Percentiles rank a stretch among this genome's conserved stretches.
These are phyloP conservation scores for Trametes pubescens DNA, from an alignment of 1,284 basidiomycete species.

Conservation along the genomic window DNA sequence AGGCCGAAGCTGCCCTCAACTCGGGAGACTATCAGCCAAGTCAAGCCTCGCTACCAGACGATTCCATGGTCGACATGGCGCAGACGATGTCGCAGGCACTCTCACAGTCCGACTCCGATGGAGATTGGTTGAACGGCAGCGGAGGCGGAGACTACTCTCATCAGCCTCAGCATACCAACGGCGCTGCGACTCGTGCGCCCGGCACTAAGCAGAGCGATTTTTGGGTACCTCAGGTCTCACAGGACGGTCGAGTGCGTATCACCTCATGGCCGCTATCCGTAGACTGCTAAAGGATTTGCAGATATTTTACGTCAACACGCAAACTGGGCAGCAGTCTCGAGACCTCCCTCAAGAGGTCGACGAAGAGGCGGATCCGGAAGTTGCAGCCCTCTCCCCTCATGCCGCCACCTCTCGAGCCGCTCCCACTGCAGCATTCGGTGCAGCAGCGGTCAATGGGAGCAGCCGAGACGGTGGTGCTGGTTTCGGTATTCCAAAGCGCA, in stretches of 20 bases:
- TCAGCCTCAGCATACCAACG: constrained; percentile 19
- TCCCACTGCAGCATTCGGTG: constrained; percentile 58
- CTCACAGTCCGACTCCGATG: constrained; percentile 44
- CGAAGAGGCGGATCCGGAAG: constrained; percentile 64
- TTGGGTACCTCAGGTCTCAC: constrained; percentile 80
- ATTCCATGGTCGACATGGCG: constrained; percentile 58
- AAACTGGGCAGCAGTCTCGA: constrained; percentile 86
- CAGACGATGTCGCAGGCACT: constrained; percentile 55
- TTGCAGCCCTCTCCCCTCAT: constrained; percentile 65
- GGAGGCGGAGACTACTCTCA: constrained; percentile 34
- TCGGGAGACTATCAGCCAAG: constrained; percentile 51
- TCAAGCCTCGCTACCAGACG: constrained; percentile 36
- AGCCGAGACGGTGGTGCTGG: constrained; percentile 50
- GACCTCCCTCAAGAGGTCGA: constrained; percentile 84
- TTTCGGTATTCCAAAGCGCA: constrained; percentile 66
- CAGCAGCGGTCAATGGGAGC: constrained; percentile 39
- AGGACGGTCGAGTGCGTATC: constrained; percentile 70
- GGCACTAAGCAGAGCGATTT: constrained; percentile 67
- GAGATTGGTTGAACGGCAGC: constrained; percentile 41
- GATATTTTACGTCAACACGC: constrained; percentile 94
- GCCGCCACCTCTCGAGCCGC: constrained; percentile 61
- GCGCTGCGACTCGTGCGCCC: constrained; percentile 19
- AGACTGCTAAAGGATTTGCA: constrained; percentile 44
- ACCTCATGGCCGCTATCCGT: constrained; percentile 33
- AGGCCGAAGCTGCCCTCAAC: constrained; percentile 73